Percentiles rank a stretch among this genome's conserved stretches.
Conservation (phyloP, 441 rosid species). For the Jatropha multifida region DNA sequence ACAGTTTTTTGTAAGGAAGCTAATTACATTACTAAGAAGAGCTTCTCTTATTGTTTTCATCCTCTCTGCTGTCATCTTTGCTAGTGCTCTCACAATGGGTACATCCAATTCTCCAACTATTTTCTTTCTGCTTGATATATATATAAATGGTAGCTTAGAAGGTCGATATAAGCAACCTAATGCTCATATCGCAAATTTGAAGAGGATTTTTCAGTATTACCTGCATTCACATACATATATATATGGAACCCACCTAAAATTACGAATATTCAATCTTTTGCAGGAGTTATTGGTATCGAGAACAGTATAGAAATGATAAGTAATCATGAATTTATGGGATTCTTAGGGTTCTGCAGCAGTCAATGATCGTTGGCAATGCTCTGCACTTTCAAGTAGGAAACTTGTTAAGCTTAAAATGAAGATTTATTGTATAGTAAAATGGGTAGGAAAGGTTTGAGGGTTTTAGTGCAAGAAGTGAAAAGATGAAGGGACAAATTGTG, state of each 20-base stretch:
- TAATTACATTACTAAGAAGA: slow-evolving; percentile 51
- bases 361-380: slow-evolving; percentile 48
- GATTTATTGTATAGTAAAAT: neutral
- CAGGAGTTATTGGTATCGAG: slow-evolving; percentile 73
- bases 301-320: slow-evolving; percentile 62
- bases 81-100: slow-evolving; percentile 90
- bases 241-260: too few species aligned
- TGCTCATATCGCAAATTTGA: too few species aligned
- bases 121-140: neutral
- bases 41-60: slow-evolving; percentile 75
- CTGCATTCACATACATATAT: neutral
- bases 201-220: too few species aligned
- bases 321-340: slow-evolving; percentile 88
- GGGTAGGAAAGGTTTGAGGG: neutral
- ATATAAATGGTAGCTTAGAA: too few species aligned
- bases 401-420: neutral
- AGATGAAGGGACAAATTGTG: neutral
- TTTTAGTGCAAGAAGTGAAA: neutral
- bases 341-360: slow-evolving; percentile 71
- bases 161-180: too few species aligned
- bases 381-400: neutral
- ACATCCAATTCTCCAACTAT: neutral
- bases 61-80: slow-evolving; percentile 79
- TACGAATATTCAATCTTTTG: slow-evolving; percentile 3
- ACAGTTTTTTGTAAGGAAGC: slow-evolving; percentile 71